phyloP scores from a whole-genome alignment of 2,329 filamentous ascomycete species.

The Penicillium nordicum region DNA sequence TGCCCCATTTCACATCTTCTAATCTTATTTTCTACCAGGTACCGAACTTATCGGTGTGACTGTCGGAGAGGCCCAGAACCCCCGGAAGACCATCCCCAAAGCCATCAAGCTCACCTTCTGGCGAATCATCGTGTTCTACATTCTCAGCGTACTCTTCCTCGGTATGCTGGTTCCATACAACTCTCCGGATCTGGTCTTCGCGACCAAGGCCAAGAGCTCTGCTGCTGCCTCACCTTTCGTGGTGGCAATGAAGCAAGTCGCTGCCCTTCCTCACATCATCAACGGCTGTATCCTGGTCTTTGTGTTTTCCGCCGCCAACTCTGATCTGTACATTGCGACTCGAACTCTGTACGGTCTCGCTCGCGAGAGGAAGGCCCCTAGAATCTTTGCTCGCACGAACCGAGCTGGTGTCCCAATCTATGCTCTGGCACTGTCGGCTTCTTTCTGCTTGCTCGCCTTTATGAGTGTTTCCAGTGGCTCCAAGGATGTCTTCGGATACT shows the following conservation, averaged over 20 bases:
- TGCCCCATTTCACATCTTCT: constrained; percentile 35
- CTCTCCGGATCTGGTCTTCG: constrained; percentile 49
- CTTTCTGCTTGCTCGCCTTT: constrained; percentile 64
- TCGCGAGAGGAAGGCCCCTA: constrained; percentile 64
- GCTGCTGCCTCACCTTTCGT: constrained; percentile 69
- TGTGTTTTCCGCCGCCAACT: constrained; percentile 72
- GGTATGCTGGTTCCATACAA: constrained; percentile 67
- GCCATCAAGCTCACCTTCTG: constrained; percentile 74
- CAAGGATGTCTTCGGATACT: constrained; percentile 58
- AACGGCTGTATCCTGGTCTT: constrained; percentile 70
- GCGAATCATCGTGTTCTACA: constrained; percentile 69
- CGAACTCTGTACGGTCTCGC: constrained; percentile 70
- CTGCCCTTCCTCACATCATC: constrained; percentile 61
- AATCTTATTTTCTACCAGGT: constrained; percentile 54
- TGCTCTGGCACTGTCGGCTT: constrained; percentile 56
- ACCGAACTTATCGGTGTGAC: constrained; percentile 60
- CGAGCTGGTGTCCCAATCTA: constrained; percentile 65
- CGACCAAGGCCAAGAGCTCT: constrained; percentile 27
- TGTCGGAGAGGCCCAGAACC: constrained; percentile 66
- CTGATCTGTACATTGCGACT: constrained; percentile 70
- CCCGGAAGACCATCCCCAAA: constrained; percentile 63
- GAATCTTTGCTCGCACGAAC: constrained; percentile 66
- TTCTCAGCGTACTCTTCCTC: constrained; percentile 65
- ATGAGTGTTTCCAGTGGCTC: constrained; percentile 58
- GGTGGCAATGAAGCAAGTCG: constrained; percentile 59